Conservation (phyloP, 1,139 yeast species). For the Kazachstania sp. region DNA sequence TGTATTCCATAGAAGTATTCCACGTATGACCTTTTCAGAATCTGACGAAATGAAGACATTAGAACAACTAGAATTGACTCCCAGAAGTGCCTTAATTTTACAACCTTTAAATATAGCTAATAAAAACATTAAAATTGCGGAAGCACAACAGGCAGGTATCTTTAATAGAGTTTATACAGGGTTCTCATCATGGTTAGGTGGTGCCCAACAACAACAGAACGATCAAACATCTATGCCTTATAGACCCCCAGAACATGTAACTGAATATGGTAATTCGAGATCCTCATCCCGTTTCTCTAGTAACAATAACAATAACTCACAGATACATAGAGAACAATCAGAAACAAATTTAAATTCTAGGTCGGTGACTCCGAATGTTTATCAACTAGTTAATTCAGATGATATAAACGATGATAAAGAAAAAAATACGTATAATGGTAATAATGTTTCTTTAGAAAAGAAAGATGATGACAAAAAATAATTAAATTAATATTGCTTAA, state of each 20-base stretch:
- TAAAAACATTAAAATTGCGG: slow-evolving; percentile 12
- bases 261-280: background rate
- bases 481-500: too few relatives aligned
- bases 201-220: background rate
- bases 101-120: slow-evolving; percentile 37
- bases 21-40: slow-evolving; percentile 39
- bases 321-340: slow-evolving; percentile 10
- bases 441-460: slow-evolving; percentile 35
- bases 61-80: slow-evolving; percentile 43
- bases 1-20: slow-evolving; percentile 40
- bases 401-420: slow-evolving; percentile 26
- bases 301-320: background rate
- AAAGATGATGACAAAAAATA: slow-evolving; percentile 29
- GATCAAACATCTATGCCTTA: background rate
- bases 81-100: slow-evolving; percentile 59
- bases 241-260: background rate
- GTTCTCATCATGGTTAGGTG: slow-evolving; percentile 29
- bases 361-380: slow-evolving; percentile 27
- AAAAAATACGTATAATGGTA: slow-evolving; percentile 41
- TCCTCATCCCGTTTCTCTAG: background rate
- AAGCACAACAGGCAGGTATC: slow-evolving; percentile 27
- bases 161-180: slow-evolving; percentile 29
- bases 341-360: slow-evolving; percentile 21
- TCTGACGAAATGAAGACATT: slow-evolving; percentile 47
- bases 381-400: slow-evolving; percentile 19